A percentile compares a stretch with the other conserved stretches of the same genome.
These are phyloP conservation scores for Solanum rostratum DNA, from an alignment of 257 asterid species.

Conservation along the genomic window DNA sequence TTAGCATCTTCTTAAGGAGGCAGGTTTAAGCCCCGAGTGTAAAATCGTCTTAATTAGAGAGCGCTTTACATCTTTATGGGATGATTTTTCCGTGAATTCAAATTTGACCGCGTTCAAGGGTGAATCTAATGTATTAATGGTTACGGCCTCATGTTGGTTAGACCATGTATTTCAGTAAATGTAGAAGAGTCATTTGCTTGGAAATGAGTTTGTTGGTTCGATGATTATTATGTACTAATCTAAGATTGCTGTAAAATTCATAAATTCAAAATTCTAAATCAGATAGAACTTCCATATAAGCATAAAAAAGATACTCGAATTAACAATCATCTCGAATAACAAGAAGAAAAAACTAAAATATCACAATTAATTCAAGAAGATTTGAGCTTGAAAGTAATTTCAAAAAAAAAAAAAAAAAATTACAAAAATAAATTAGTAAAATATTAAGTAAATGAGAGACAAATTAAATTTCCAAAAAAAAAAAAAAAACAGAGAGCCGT, in stretches of 20 bases:
- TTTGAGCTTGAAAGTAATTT: too few species aligned
- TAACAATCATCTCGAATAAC: too few species aligned
- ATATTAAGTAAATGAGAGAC: too few species aligned
- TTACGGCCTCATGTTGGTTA: background rate
- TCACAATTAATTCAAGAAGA: too few species aligned
- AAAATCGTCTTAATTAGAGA: background rate
- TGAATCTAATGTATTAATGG: background rate
- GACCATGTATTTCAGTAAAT: background rate
- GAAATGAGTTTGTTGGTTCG: background rate
- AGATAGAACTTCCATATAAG: background rate
- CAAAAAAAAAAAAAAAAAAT: background rate
- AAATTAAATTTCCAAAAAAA: background rate
- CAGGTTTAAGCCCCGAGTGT: background rate
- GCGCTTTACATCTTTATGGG: rapidly evolving
- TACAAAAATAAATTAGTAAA: background rate
- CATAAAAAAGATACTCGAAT: background rate
- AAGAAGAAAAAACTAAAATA: too few species aligned
- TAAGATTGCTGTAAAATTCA: background rate
- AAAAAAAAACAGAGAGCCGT: background rate
- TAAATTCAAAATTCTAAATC: background rate
- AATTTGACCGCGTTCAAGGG: background rate
- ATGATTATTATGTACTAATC: background rate
- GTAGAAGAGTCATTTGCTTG: background rate
- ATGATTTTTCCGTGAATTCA: background rate
- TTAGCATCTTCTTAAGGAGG: background rate